These are phyloP conservation scores for Hymenoscyphus albidus DNA, from an alignment of 2,329 filamentous ascomycete genomes.

Conservation along the genomic window DNA sequence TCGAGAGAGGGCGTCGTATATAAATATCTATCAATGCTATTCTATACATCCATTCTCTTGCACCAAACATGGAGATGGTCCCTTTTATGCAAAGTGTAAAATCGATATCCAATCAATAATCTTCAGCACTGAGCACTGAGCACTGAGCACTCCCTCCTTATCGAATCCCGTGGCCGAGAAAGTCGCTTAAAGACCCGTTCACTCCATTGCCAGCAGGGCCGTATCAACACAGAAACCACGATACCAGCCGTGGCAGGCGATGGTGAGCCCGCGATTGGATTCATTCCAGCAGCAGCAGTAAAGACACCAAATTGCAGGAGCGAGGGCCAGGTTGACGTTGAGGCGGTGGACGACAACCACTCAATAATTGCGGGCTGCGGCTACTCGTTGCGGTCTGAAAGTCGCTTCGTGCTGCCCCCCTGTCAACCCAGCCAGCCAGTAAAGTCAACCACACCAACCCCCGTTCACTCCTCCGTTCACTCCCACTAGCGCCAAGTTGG, in stretches of 20 bases:
- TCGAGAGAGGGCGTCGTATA: neutral
- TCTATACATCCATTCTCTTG: neutral
- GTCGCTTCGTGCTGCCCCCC: slow-evolving; percentile 17
- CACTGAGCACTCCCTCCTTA: neutral
- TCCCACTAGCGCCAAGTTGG: slow-evolving; percentile 20
- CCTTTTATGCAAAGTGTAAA: neutral
- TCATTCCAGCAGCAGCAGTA: too few relatives aligned
- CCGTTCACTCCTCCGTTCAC: neutral
- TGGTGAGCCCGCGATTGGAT: neutral
- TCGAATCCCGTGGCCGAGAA: neutral
- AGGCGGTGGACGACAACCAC: neutral
- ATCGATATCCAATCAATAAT: neutral
- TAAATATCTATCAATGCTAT: neutral
- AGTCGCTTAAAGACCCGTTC: neutral
- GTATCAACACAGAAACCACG: neutral
- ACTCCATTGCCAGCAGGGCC: neutral
- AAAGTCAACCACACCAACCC: neutral
- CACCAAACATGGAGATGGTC: neutral
- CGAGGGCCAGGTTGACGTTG: slow-evolving; percentile 12
- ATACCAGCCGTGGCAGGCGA: neutral
- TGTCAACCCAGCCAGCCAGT: neutral
- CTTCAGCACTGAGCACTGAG: neutral
- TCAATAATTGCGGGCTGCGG: neutral
- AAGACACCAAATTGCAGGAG: slow-evolving; percentile 20
- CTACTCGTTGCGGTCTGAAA: neutral